A percentile compares a stretch with the other conserved stretches of the same genome.
Conservation (phyloP, 345 rosid genomes). For the Eucalyptus pumila region DNA sequence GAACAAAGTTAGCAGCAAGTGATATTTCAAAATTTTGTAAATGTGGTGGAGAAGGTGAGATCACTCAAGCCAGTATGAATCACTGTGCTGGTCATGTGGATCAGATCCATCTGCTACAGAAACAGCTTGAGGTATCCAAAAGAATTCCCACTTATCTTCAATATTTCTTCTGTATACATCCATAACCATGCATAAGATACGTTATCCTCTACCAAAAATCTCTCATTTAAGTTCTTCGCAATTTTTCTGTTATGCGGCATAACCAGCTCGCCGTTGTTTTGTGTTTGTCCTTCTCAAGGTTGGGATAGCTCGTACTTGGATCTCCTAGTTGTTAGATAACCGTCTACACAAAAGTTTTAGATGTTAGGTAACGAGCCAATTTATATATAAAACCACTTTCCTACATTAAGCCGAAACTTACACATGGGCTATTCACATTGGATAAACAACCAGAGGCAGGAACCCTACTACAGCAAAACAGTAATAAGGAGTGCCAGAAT, state of each 20-base stretch:
- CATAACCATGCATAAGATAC: not conserved
- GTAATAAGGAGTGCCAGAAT: not conserved
- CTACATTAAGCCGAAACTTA: not conserved
- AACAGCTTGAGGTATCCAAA: constrained; percentile 52
- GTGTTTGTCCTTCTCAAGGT: not conserved
- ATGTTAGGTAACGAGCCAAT: not conserved
- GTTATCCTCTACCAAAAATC: not conserved
- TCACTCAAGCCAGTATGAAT: constrained; percentile 1
- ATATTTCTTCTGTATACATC: not conserved
- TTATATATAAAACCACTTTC: not conserved
- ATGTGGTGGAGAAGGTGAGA: constrained; percentile 55
- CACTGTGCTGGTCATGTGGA: constrained; percentile 18
- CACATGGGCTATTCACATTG: not conserved
- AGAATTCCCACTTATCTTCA: not conserved
- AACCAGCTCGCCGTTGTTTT: not conserved
- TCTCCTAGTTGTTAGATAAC: not conserved
- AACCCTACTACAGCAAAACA: not conserved
- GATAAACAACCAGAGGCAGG: not conserved
- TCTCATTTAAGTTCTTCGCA: not conserved
- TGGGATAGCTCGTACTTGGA: not conserved
- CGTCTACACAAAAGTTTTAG: not conserved
- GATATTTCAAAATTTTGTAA: constrained; percentile 74
- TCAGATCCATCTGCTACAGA: constrained; percentile 37
- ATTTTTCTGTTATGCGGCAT: not conserved
- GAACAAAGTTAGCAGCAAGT: constrained; percentile 40